A percentile compares a stretch with the other conserved stretches of the same genome.
Evolutionary conservation across 164 flowering plant species (phyloP).

Genomic region (Aristolochia fimbriata): DNA sequence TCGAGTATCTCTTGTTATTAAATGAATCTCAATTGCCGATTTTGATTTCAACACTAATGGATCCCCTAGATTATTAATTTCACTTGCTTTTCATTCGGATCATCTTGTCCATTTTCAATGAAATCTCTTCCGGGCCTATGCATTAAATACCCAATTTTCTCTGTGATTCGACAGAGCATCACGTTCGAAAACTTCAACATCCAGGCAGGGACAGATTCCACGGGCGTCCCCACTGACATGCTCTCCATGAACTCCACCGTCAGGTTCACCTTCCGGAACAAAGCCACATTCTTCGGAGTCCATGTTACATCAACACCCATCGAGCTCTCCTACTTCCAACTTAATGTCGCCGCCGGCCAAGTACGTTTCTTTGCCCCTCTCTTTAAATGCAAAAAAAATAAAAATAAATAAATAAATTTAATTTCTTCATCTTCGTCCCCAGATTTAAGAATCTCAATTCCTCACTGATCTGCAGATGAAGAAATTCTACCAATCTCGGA

Average conservation of each 20-base stretch:
- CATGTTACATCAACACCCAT: slow-evolving; percentile 69
- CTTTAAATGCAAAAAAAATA: not conserved
- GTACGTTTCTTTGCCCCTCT: slow-evolving; percentile 37
- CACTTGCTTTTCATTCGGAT: too few relatives aligned
- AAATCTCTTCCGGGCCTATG: not conserved
- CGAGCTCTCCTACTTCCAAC: slow-evolving; percentile 52
- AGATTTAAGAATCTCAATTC: not conserved
- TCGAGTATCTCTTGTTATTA: too few relatives aligned
- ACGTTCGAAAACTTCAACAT: slow-evolving; percentile 50
- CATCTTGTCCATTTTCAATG: not conserved
- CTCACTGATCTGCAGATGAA: slow-evolving; percentile 42
- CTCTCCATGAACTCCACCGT: slow-evolving; percentile 63
- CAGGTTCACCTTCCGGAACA: slow-evolving; percentile 57
- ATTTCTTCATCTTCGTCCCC: too few relatives aligned
- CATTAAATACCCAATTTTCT: not conserved
- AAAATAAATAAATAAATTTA: too few relatives aligned
- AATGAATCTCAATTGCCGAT: too few relatives aligned
- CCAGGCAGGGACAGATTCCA: slow-evolving; percentile 72
- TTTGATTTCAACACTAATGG: too few relatives aligned
- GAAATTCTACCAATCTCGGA: slow-evolving; percentile 74
- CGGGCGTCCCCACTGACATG: slow-evolving; percentile 89
- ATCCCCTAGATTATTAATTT: too few relatives aligned
- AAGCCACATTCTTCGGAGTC: slow-evolving; percentile 82
- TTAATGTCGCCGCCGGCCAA: slow-evolving; percentile 49
- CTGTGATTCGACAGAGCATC: slow-evolving; percentile 41